These are phyloP conservation scores for Saturnispora ahearnii DNA, from an alignment of 805 yeast species.

Conservation along the genomic window DNA sequence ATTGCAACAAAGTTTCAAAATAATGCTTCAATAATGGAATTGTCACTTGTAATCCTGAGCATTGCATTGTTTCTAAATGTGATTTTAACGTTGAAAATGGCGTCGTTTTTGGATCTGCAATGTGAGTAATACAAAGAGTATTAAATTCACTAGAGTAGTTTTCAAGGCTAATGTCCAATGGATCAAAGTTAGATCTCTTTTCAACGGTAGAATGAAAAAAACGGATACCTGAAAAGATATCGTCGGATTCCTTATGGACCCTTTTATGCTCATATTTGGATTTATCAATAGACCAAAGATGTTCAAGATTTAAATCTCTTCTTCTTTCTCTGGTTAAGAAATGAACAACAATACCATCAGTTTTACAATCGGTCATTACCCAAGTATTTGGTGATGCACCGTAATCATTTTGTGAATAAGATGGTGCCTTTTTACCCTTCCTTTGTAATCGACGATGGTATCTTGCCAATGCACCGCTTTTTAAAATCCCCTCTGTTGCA, in stretches of 20 bases:
- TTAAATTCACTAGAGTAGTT: conserved; percentile 17
- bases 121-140: conserved; percentile 15
- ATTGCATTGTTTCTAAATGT: conserved; percentile 24
- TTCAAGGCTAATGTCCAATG: conserved; percentile 10
- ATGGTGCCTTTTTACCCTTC: conserved; percentile 45
- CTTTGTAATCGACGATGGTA: conserved; percentile 43
- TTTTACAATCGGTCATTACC: conserved; percentile 67
- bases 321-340: conserved; percentile 66
- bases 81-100: conserved; percentile 17
- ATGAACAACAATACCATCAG: conserved; percentile 61
- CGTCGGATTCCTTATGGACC: conserved; percentile 28
- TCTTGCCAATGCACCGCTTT: conserved; percentile 44
- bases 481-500: conserved; percentile 61
- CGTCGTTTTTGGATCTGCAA: conserved; percentile 13
- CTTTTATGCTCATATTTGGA: conserved; percentile 7
- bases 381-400: conserved; percentile 61
- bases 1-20: conserved; percentile 20
- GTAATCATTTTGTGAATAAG: conserved; percentile 46
- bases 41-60: conserved; percentile 21
- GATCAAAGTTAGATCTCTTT: conserved; percentile 7
- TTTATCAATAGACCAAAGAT: conserved; percentile 39
- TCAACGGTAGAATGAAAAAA: conserved; percentile 33
- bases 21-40: conserved; percentile 16
- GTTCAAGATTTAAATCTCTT: conserved; percentile 58
- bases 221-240: conserved; percentile 38